Conservation (phyloP, 768 basidiomycete genomes). For the Amylocystis lapponica region DNA sequence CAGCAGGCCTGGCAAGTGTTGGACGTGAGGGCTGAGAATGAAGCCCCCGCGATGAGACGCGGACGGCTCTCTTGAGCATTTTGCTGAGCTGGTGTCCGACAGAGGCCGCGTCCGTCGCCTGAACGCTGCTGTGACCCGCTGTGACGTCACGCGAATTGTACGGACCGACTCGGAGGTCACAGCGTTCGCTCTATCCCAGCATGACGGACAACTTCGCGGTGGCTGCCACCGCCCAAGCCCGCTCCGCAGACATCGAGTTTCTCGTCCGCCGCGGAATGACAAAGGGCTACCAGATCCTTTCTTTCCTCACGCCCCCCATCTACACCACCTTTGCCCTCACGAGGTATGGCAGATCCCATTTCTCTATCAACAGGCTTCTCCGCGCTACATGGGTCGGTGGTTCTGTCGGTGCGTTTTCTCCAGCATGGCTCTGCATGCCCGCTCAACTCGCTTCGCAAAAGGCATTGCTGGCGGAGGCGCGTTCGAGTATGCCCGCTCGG, state of each 20-base stretch:
- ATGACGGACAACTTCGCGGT: constrained; percentile 20
- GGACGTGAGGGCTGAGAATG: no score
- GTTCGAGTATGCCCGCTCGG: constrained; percentile 56
- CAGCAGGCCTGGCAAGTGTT: neutral
- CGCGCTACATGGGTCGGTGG: constrained; percentile 75
- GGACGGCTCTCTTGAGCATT: no score
- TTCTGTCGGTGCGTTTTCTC: constrained; percentile 38
- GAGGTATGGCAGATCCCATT: constrained; percentile 47
- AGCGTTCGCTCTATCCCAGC: neutral
- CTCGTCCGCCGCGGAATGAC: constrained; percentile 61
- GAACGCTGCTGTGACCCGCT: no score
- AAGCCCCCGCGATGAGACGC: no score
- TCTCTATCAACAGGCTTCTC: constrained; percentile 57
- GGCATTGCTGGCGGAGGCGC: constrained; percentile 49
- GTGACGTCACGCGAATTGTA: no score
- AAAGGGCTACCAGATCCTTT: constrained; percentile 63
- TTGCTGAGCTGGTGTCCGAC: no score
- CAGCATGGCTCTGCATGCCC: neutral
- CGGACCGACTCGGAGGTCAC: constrained; percentile 26
- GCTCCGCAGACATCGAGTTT: constrained; percentile 55
- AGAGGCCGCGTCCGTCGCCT: no score
- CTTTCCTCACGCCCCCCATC: constrained; percentile 54
- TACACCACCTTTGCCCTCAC: constrained; percentile 51
- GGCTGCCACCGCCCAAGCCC: constrained; percentile 24
- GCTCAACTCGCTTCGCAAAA: no score